Percentiles rank a stretch among this genome's conserved stretches.
These are phyloP conservation scores for Jaapia argillacea DNA, from an alignment of 768 basidiomycete genomes.

Conservation along the genomic window DNA sequence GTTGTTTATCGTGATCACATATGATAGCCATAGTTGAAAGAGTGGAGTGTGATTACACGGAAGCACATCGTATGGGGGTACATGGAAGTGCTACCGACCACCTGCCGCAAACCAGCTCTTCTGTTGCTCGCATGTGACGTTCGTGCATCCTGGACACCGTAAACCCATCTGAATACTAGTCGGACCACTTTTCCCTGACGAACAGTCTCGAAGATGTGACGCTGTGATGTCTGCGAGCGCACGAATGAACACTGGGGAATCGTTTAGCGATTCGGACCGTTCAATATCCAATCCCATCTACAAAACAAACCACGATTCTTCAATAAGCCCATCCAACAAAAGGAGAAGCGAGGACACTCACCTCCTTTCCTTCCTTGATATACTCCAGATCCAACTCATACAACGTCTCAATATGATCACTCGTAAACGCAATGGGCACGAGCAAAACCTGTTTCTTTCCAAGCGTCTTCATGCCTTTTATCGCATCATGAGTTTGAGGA, in stretches of 20 bases:
- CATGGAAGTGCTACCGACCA: no score
- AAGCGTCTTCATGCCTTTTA: slow-evolving; percentile 76
- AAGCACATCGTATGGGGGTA: no score
- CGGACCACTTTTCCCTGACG: slow-evolving; percentile 43
- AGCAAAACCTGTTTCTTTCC: slow-evolving; percentile 72
- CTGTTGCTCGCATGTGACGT: slow-evolving; percentile 75
- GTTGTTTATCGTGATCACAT: no score
- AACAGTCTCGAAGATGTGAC: slow-evolving; percentile 62
- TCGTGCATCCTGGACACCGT: slow-evolving; percentile 91
- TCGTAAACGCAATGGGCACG: slow-evolving; percentile 96
- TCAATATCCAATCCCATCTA: slow-evolving; percentile 88
- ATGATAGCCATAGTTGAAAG: no score
- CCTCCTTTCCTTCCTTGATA: slow-evolving; percentile 82
- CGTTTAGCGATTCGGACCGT: slow-evolving; percentile 87
- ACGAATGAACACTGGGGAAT: slow-evolving; percentile 90
- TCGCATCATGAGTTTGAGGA: slow-evolving; percentile 85
- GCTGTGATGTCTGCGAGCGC: slow-evolving; percentile 88
- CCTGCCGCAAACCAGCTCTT: slow-evolving; percentile 87
- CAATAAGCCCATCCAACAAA: not conserved
- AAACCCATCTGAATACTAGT: slow-evolving; percentile 74
- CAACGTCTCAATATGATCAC: slow-evolving; percentile 97
- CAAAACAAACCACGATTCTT: not conserved
- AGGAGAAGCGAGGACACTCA: slow-evolving; percentile 23
- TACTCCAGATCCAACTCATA: slow-evolving; percentile 97
- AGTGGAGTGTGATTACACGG: no score